These are phyloP conservation scores for Aspergillus heteromorphus DNA, from an alignment of 495 filamentous ascomycete genomes.

Conservation along the genomic window DNA sequence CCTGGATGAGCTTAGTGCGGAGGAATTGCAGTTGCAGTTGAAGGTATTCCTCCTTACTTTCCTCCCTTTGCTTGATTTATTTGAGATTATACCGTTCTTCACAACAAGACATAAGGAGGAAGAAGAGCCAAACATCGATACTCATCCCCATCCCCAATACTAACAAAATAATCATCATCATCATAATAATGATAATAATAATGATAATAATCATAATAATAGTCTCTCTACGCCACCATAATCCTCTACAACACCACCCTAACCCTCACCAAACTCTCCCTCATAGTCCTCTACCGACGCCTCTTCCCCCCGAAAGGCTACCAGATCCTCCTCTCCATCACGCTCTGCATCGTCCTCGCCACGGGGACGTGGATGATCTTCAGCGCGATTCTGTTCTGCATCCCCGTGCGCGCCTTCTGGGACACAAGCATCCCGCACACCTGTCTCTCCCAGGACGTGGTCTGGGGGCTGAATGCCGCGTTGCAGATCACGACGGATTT, in stretches of 20 bases:
- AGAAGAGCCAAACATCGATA: too few species aligned
- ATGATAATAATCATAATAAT: too few species aligned
- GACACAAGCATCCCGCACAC: not conserved
- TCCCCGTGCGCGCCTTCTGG: constrained; percentile 32
- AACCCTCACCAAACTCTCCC: constrained; percentile 41
- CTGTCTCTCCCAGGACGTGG: constrained; percentile 29
- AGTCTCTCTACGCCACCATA: constrained; percentile 35
- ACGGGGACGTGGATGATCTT: constrained; percentile 34
- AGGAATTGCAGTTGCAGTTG: constrained; percentile 4
- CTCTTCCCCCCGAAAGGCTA: constrained; percentile 32
- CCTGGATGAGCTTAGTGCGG: not conserved
- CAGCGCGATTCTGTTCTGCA: constrained; percentile 35
- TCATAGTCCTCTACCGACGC: constrained; percentile 34
- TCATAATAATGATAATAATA: too few species aligned
- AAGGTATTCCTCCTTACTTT: constrained; percentile 8
- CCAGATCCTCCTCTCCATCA: constrained; percentile 20
- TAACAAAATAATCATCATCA: too few species aligned
- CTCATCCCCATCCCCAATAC: too few species aligned
- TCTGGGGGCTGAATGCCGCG: constrained; percentile 39
- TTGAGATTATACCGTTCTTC: too few species aligned
- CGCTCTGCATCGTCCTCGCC: constrained; percentile 29
- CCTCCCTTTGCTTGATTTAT: too few species aligned
- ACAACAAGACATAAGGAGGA: too few species aligned
- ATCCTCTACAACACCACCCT: constrained; percentile 41
- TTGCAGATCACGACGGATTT: constrained; percentile 46